Evolutionary conservation across 2,329 filamentous ascomycete species (phyloP), one percentile per base, ranked within the genome.

Genomic region (Exophiala sp.): DNA sequence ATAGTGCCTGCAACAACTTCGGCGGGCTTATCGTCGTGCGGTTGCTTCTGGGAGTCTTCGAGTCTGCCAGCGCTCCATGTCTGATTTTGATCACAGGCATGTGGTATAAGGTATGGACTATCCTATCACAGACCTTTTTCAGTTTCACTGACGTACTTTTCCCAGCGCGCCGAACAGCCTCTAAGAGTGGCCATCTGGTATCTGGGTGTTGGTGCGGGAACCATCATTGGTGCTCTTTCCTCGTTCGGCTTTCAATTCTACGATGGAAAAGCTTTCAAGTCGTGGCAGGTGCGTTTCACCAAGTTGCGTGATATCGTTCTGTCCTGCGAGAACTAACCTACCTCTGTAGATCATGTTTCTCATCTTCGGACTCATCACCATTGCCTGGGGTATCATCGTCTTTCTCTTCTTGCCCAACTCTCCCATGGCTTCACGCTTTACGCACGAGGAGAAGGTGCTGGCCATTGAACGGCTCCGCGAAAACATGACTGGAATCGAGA

Each of bases 371-470:
- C 61, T 74, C 0, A 59, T 75, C 24, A 76, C 73, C 18, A 67
- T 72, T 41, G 50, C 62, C 14, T 62, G 69, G n/a, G 72, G 70
- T 7, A 63, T 72, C 20, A 58, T 66, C 39, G 68, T 74, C 34
- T 52, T 71, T 20, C 52, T 71, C 34, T 72, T 76, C 77, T 1
- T 76, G 71, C 2, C 72, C 2, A 68, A 72, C 50, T 70, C 65
- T 14, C 72, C 71, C 9, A 66, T 71, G 61, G 69, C 66, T 65
- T 83, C 85, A 2, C 69, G 66, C 0, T 87, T 87, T 64, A 74
- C 88, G 2, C 78, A 72, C 0, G 65, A 73, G 2, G 72, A 78
- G 36, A 81, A 86, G 64, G 66, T 67, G n/a, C 71, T 76, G 55
- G 78, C 78, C 0, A 65, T 67, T 5, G 71, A 76, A 29, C 73